These are phyloP conservation scores for Mrakia blollopis DNA, from an alignment of 768 basidiomycete genomes.

Conservation along the genomic window DNA sequence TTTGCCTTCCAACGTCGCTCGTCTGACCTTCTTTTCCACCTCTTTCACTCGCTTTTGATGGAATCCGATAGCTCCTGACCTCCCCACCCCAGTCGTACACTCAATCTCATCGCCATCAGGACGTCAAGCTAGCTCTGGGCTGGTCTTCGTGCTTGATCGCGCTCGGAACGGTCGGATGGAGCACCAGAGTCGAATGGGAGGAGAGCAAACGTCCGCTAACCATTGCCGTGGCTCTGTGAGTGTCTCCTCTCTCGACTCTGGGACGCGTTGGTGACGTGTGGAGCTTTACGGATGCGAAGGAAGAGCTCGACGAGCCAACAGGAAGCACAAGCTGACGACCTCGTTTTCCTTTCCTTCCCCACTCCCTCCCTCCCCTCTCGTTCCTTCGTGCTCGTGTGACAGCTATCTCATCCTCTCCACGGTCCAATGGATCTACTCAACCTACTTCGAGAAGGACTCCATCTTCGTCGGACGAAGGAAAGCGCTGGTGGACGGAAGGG, in stretches of 20 bases:
- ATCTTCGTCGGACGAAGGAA: conserved; percentile 87
- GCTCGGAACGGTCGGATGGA: conserved; percentile 57
- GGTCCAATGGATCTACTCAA: conserved; percentile 73
- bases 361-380: neutral
- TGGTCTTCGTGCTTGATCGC: conserved; percentile 82
- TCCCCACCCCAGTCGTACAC: conserved; percentile 57
- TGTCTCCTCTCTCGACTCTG: conserved; percentile 35
- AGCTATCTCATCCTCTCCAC: conserved; percentile 73
- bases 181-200: conserved; percentile 83
- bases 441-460: conserved; percentile 74
- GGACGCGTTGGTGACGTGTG: no score
- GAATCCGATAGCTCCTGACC: conserved; percentile 9
- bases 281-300: neutral
- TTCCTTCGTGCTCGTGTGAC: neutral
- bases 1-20: neutral
- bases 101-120: conserved; percentile 79
- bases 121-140: conserved; percentile 78
- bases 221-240: conserved; percentile 71
- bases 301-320: neutral
- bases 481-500: conserved; percentile 68
- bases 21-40: neutral
- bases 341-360: neutral
- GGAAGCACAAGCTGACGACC: neutral
- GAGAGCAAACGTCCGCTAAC: conserved; percentile 74
- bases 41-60: neutral